These are phyloP conservation scores for Alternaria conjuncta DNA, from an alignment of 2,329 filamentous ascomycete genomes.

Conservation along the genomic window DNA sequence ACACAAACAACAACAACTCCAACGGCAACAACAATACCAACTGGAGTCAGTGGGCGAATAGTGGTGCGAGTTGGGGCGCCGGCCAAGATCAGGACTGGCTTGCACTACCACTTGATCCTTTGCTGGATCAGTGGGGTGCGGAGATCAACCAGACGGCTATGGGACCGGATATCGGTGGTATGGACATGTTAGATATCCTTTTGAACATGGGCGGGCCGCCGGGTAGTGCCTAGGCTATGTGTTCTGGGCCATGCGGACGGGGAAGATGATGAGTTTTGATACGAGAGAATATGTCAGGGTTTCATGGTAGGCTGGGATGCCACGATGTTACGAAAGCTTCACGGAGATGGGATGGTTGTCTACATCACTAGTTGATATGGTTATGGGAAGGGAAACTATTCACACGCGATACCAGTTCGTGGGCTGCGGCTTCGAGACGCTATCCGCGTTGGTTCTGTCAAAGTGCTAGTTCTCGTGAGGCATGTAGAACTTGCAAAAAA, in stretches of 20 bases:
- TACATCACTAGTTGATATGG: background rate
- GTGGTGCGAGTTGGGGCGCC: constrained; percentile 24
- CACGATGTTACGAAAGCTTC: background rate
- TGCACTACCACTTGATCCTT: constrained; percentile 65
- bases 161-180: constrained; percentile 69
- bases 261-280: background rate
- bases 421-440: background rate
- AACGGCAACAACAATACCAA: constrained; percentile 17
- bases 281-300: background rate
- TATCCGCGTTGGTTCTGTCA: rapidly evolving
- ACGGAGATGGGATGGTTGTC: background rate
- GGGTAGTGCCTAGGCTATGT: constrained; percentile 12
- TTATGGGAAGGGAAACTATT: background rate
- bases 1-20: constrained; percentile 19
- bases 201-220: constrained; percentile 48
- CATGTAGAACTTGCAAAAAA: background rate
- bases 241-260: background rate
- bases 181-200: constrained; percentile 59
- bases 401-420: background rate
- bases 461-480: background rate
- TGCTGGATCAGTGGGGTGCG: constrained; percentile 64
- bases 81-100: constrained; percentile 62
- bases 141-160: constrained; percentile 63
- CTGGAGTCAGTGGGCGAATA: constrained; percentile 32
- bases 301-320: background rate